Base-by-base conservation (phyloP, 352 stramenopile genomes). In the Thalassiosira hispida region DNA sequence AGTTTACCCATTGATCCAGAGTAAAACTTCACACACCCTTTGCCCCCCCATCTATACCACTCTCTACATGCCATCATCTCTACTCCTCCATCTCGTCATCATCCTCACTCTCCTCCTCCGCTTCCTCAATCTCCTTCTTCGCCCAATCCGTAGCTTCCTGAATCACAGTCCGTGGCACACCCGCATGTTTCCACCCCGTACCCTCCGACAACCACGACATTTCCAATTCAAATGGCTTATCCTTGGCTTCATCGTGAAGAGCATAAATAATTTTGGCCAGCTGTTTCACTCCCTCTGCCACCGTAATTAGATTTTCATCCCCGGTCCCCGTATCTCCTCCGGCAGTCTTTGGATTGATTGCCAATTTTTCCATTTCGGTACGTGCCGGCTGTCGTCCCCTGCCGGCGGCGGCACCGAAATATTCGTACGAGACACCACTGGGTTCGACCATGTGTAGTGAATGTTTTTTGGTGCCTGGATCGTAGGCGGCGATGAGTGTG, bases 281-380 rank as follows among this genome's bases (percentile, higher is more conserved):
- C 86, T 99, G 96, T 94, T 98, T 98, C 84, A 99, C 97, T 51
- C 96, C 97, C 81, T 99, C 96, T 40, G 92, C 91, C 71, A 94
- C 97, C 53, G 94, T 96, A 79, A 98, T 85, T 22, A 81, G 16
- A 31, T 73, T 44, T 18, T 25, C 35, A 4, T 73, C 68, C 11
- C 52, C 62, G 29, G 8, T 18, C 22, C 25, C 53, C 33, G 31
- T 9, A 22, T 7, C 14, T 31, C 42, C 31, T 33, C 20, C 4
- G 20, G 75, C 3, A n/a, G 65, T 44, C 20, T 60, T 76, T 2
- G 76, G 73, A 61, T 73, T 75, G 49, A 98, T 89, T 77, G 97
- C 96, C 83, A 98, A 91, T 90, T 98, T 99, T 83, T 99, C 97
- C 72, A 99, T 97, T 90, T 99, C 97, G 72, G 97, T 99, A 91